These are phyloP conservation scores for Phragmites australis DNA, from an alignment of 176 grass and related monocot species.

Conservation along the genomic window DNA sequence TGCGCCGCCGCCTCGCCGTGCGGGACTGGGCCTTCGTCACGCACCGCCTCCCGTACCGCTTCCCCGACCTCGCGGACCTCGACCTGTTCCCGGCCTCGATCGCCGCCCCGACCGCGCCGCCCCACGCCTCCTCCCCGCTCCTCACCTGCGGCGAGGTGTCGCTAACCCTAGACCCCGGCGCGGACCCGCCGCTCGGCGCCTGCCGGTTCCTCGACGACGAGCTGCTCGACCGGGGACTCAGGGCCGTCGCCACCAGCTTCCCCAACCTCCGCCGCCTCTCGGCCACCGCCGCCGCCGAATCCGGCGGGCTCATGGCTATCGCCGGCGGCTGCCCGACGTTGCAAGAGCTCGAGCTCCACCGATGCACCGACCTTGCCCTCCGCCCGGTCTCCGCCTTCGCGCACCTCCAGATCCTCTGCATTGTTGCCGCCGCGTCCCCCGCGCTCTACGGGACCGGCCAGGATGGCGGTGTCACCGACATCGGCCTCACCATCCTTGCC, in stretches of 20 bases:
- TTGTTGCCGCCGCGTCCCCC: constrained; percentile 51
- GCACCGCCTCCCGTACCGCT: constrained; percentile 65
- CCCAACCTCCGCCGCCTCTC: constrained; percentile 68
- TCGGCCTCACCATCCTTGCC: constrained; percentile 94
- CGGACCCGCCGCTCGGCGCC: constrained; percentile 52
- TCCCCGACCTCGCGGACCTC: constrained; percentile 68
- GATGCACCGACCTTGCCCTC: constrained; percentile 77
- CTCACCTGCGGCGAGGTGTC: constrained; percentile 62
- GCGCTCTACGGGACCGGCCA: constrained; percentile 48
- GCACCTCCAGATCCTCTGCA: constrained; percentile 84
- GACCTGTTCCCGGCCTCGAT: constrained; percentile 84
- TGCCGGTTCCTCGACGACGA: constrained; percentile 64
- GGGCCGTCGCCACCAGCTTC: constrained; percentile 53
- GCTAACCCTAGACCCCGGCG: constrained; percentile 53
- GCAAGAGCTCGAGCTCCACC: constrained; percentile 86
- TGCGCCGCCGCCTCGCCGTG: constrained; percentile 68
- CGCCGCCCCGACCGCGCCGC: constrained; percentile 34
- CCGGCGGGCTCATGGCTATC: constrained; percentile 63
- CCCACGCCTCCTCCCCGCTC: constrained; percentile 31
- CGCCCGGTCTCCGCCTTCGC: constrained; percentile 83
- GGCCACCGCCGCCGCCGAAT: constrained; percentile 57
- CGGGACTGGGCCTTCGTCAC: constrained; percentile 79
- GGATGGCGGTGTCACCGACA: constrained; percentile 74
- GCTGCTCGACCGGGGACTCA: constrained; percentile 57
- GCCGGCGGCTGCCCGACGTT: constrained; percentile 60